Evolutionary conservation across 345 rosid species (phyloP), one percentile per base, ranked within the genome.

Genomic region (Microthlaspi erraticum): DNA sequence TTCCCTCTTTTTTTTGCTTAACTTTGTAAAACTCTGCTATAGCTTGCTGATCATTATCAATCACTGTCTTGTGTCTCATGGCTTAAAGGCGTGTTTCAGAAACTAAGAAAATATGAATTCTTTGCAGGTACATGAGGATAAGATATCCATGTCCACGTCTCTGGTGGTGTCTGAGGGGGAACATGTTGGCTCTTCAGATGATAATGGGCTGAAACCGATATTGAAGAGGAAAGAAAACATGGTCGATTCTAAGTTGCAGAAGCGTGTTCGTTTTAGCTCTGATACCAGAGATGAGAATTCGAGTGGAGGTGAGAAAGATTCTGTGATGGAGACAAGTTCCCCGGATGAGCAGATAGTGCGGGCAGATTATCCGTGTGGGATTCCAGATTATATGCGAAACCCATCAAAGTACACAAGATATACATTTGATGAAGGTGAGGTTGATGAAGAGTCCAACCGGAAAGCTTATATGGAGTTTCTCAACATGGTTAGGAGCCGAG

Each of bases 241-340:
- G 60, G 63, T 59, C 7, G 86, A 89, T 71, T 65, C 80, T 13
- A 89, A 78, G 85, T 78, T 81, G 14, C 80, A 45, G 45, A 94
- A 91, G 66, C 96, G 97, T 12, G 97, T 89, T 41, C 83, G 97
- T 59, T 91, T 94, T 79, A 90, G 87, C 66, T 81, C 93, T 17
- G 79, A 78, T 43, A 66, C 76, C 44, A 50, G 34, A n/a, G 32
- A 23, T 65, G 75, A 54, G 14, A 69, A 74, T 10, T 82, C 75
- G 8, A 49, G 70, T 36, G 78, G 72, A 51, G 78, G 70, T 66
- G 82, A 64, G 50, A 73, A 60, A 46, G 75, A 78, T 60, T 72
- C 78, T 19, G 50, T 17, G 17, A 70, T 78, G 74, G 79, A 62
- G 67, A 38, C 74, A 6, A 75, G 19, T 54, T 70, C 58, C 7